These are phyloP conservation scores for Desmodesmus armatus DNA, from an alignment of 139 green algal species.

Conservation along the genomic window DNA sequence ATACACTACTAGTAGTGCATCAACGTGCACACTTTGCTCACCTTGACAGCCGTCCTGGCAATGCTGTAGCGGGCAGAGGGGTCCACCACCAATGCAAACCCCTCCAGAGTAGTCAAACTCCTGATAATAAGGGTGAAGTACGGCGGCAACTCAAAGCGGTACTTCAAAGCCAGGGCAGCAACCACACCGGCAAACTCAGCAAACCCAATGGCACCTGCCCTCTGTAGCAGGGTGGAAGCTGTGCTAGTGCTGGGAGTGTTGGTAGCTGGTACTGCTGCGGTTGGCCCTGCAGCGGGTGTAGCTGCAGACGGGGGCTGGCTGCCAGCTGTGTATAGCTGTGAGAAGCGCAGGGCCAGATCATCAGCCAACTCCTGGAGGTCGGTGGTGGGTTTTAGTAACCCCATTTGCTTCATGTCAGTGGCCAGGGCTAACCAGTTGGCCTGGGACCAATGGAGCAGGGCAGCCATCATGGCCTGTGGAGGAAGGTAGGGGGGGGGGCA, in stretches of 20 bases:
- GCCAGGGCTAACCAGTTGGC: constrained; percentile 62
- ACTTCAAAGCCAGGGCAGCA: constrained; percentile 57
- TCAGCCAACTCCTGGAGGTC: constrained; percentile 50
- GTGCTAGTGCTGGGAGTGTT: neutral
- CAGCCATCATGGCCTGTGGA: constrained; percentile 67
- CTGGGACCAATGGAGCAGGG: constrained; percentile 67
- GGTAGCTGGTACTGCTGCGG: neutral
- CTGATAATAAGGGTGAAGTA: constrained; percentile 72
- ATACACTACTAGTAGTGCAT: neutral
- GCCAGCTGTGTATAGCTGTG: neutral
- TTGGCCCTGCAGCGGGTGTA: neutral
- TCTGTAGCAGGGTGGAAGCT: neutral
- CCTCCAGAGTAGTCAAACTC: constrained; percentile 71
- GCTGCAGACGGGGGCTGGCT: neutral
- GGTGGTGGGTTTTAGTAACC: constrained; percentile 62
- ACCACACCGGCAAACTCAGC: constrained; percentile 47
- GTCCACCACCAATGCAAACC: constrained; percentile 54
- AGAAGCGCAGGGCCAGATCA: constrained; percentile 45
- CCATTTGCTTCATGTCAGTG: constrained; percentile 67
- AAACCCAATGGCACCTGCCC: constrained; percentile 45
- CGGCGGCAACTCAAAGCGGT: constrained; percentile 68
- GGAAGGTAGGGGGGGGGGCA: neutral
- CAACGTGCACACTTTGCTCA: neutral
- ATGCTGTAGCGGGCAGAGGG: neutral
- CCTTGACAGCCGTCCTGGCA: neutral